A percentile compares a stretch with the other conserved stretches of the same genome.
Conservation (phyloP, 495 filamentous ascomycete genomes). For the Penicilliopsis zonata region DNA sequence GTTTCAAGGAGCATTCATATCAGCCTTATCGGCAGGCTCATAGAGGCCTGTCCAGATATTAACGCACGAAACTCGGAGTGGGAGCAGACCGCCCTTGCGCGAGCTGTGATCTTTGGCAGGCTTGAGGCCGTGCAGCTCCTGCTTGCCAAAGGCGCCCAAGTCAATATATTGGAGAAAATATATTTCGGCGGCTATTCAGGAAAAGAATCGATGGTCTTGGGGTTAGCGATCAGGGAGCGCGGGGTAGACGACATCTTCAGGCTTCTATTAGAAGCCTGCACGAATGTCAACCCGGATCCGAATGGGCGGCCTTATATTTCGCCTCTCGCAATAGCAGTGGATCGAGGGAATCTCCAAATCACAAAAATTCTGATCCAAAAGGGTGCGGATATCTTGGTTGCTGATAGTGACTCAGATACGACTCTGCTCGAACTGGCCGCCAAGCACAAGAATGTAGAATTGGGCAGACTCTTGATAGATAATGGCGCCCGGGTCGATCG, state of each 20-base stretch:
- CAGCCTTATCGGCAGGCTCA: background rate
- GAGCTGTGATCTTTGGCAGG: constrained; percentile 2
- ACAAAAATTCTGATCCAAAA: background rate
- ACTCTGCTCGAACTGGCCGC: background rate
- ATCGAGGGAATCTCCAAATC: background rate
- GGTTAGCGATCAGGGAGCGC: background rate
- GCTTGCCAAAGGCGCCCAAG: constrained; percentile 6
- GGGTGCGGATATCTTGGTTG: background rate
- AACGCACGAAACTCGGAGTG: background rate
- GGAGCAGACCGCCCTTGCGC: background rate
- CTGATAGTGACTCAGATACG: background rate
- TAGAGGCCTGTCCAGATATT: background rate
- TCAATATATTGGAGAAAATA: constrained; percentile 2
- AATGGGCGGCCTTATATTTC: background rate
- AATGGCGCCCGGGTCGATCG: background rate
- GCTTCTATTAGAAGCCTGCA: background rate
- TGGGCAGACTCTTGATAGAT: background rate
- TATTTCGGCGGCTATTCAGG: background rate
- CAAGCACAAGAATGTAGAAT: background rate
- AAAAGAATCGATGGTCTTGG: background rate
- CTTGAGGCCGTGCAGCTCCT: constrained; percentile 4
- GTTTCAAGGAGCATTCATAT: background rate
- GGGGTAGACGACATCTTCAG: background rate
- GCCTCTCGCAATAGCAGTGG: background rate
- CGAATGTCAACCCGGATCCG: background rate